Evolutionary conservation across 1,284 basidiomycete species (phyloP).

Genomic region (Rhodotorula sp.): DNA sequence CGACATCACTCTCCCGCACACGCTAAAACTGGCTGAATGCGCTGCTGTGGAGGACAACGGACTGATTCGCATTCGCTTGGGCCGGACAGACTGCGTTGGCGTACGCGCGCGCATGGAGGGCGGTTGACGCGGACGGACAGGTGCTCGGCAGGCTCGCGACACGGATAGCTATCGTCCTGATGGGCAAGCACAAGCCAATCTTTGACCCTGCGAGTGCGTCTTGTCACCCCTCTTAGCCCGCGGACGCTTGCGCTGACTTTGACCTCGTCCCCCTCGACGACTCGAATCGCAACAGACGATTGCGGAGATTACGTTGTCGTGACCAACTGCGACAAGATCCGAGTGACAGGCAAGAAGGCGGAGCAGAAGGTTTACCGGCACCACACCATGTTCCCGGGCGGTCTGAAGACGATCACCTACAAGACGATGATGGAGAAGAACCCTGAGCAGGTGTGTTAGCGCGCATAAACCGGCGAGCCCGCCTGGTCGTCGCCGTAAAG

Average conservation of each 20-base stretch:
- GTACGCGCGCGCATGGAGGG: slow-evolving; percentile 92
- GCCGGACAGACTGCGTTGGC: slow-evolving; percentile 77
- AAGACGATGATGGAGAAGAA: slow-evolving; percentile 75
- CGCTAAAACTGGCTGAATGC: background rate
- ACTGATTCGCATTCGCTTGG: background rate
- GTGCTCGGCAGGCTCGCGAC: slow-evolving; percentile 89
- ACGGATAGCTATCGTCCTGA: slow-evolving; percentile 87
- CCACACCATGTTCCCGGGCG: slow-evolving; percentile 91
- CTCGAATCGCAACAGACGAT: slow-evolving; percentile 60
- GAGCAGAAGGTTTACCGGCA: slow-evolving; percentile 83
- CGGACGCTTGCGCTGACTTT: background rate
- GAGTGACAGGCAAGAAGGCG: slow-evolving; percentile 85
- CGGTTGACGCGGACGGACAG: slow-evolving; percentile 84
- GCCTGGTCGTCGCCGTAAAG: too few species aligned
- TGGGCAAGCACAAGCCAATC: slow-evolving; percentile 99
- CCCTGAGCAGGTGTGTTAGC: slow-evolving; percentile 77
- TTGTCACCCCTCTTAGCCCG: background rate
- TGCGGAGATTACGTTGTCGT: slow-evolving; percentile 98
- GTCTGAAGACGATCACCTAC: slow-evolving; percentile 85
- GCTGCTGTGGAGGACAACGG: background rate
- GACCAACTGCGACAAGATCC: slow-evolving; percentile 79
- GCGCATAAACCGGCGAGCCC: too few species aligned
- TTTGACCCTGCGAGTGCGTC: slow-evolving; percentile 81
- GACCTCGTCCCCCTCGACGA: background rate
- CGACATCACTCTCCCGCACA: background rate